Evolutionary conservation across 441 rosid genomes (phyloP).

Genomic region (Rhodomyrtus psidioides): DNA sequence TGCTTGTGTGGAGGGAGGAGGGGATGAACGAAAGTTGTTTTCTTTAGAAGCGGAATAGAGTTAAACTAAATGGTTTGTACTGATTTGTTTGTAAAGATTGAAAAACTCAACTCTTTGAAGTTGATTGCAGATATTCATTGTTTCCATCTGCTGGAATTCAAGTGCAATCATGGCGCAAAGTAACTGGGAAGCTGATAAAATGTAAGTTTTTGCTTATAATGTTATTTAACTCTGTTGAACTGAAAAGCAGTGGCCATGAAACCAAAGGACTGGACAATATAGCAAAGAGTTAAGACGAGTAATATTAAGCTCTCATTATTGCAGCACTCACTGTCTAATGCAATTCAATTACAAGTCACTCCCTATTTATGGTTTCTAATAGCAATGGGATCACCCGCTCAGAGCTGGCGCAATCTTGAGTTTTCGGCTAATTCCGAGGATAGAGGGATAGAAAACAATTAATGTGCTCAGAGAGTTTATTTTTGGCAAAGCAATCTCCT

Average conservation of each 20-base stretch:
- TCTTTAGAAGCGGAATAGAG: not conserved
- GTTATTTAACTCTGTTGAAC: not conserved
- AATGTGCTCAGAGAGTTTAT: not conserved
- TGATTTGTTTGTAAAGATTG: not conserved
- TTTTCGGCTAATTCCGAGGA: not conserved
- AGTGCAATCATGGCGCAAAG: not conserved
- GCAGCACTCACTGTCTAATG: not conserved
- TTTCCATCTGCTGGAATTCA: not conserved
- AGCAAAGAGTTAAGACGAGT: not conserved
- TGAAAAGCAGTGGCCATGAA: not conserved
- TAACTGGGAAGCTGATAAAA: slow-evolving; percentile 1
- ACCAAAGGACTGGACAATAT: not conserved
- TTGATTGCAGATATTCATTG: not conserved
- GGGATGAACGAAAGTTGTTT: not conserved
- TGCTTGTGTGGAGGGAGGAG: not conserved
- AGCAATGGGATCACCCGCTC: not conserved
- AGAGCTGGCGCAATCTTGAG: not conserved
- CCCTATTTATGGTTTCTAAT: not conserved
- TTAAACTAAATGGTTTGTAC: not conserved
- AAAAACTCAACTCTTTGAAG: not conserved
- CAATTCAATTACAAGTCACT: not conserved
- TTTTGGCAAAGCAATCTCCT: not conserved
- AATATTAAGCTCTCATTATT: not conserved
- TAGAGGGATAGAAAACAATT: too few species aligned
- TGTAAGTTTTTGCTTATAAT: not conserved